These are phyloP conservation scores for Scleroderma bovista DNA, from an alignment of 768 basidiomycete species.

Conservation along the genomic window DNA sequence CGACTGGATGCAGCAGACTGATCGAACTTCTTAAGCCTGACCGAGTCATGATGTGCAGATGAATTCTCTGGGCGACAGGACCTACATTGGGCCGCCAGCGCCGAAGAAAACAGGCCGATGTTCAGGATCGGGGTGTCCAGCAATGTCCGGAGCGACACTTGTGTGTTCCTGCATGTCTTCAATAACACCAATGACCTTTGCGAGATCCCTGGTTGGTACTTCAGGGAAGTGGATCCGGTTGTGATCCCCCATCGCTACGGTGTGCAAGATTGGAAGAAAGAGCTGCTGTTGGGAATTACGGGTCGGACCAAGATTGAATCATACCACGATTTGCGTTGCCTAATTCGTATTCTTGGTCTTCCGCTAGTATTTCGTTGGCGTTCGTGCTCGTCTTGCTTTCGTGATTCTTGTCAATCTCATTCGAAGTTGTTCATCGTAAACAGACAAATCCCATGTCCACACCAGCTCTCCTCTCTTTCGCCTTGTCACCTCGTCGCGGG, in stretches of 20 bases:
- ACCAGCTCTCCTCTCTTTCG: constrained; percentile 10
- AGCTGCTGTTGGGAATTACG: too few relatives aligned
- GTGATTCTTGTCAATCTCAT: too few relatives aligned
- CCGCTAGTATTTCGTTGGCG: too few relatives aligned
- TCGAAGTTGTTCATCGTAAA: too few relatives aligned
- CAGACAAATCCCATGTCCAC: constrained; percentile 11
- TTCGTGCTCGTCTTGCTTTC: too few relatives aligned
- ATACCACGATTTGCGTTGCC: not conserved
- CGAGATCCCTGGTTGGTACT: constrained; percentile 3
- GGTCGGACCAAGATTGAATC: too few relatives aligned
- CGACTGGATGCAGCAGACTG: constrained; percentile 66
- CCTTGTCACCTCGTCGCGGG: constrained; percentile 18
- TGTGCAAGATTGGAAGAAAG: not conserved
- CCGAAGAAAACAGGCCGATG: constrained; percentile 57
- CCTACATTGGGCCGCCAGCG: constrained; percentile 73
- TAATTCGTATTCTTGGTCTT: too few relatives aligned
- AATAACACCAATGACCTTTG: constrained; percentile 13
- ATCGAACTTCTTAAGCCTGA: constrained; percentile 76
- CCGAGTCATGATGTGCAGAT: constrained; percentile 1
- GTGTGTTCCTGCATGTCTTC: constrained; percentile 20
- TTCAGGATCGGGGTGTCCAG: constrained; percentile 10
- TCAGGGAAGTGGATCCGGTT: constrained; percentile 10
- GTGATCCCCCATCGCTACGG: constrained; percentile 12
- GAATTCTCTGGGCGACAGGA: constrained; percentile 2
- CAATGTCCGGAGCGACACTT: constrained; percentile 10